Percentiles rank a stretch among this genome's conserved stretches.
Evolutionary conservation across 768 basidiomycete species (phyloP).

Genomic region (Amanita molliuscula): DNA sequence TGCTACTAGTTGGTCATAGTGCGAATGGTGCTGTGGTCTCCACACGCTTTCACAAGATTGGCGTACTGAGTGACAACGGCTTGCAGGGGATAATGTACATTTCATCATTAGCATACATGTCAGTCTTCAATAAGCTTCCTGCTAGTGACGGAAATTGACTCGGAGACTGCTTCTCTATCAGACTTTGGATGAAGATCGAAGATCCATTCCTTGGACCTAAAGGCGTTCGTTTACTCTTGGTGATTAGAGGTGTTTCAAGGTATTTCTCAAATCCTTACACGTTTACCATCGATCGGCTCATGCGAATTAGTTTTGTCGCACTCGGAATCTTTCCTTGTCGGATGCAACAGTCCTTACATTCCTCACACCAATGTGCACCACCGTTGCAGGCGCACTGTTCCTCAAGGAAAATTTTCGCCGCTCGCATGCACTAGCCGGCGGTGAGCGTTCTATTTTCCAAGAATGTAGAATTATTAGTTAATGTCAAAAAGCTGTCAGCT

Average conservation of each 20-base stretch:
- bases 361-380: slow-evolving; percentile 56
- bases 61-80: background rate
- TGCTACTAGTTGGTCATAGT: background rate
- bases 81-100: slow-evolving; percentile 40
- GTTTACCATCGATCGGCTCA: background rate
- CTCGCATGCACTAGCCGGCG: slow-evolving; percentile 41
- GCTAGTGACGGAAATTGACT: background rate
- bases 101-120: slow-evolving; percentile 43
- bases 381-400: slow-evolving; percentile 49
- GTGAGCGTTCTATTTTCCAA: slow-evolving; percentile 16
- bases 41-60: background rate
- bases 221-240: slow-evolving; percentile 48
- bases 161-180: too few relatives aligned
- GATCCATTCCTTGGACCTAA: slow-evolving; percentile 64
- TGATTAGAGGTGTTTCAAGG: slow-evolving; percentile 53
- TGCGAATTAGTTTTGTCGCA: slow-evolving; percentile 51
- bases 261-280: slow-evolving; percentile 17
- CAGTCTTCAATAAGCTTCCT: slow-evolving; percentile 16
- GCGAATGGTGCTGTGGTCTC: background rate
- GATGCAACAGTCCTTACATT: slow-evolving; percentile 75
- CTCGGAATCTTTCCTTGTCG: slow-evolving; percentile 62
- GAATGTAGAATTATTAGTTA: background rate
- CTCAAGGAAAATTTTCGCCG: slow-evolving; percentile 48
- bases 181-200: slow-evolving; percentile 10
- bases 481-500: slow-evolving; percentile 38